These are phyloP conservation scores for Eucalyptus lansdowneana DNA, from an alignment of 345 rosid species.

Conservation along the genomic window DNA sequence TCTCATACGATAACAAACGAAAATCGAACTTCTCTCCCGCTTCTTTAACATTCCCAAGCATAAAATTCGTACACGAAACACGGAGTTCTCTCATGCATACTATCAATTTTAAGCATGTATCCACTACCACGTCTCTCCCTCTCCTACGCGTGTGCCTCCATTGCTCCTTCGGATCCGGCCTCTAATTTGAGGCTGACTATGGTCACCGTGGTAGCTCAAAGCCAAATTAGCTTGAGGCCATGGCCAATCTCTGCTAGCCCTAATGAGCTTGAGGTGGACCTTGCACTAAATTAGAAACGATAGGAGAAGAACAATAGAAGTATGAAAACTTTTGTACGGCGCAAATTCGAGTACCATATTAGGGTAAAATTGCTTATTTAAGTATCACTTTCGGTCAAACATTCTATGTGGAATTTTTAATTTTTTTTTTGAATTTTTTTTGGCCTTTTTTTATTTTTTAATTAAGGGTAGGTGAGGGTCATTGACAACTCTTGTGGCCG, in stretches of 20 bases:
- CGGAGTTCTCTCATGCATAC: background rate
- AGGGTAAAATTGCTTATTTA: too few relatives aligned
- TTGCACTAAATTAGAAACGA: too few relatives aligned
- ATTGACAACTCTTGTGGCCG: too few relatives aligned
- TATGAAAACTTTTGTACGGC: too few relatives aligned
- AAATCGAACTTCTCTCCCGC: background rate
- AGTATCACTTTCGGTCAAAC: too few relatives aligned
- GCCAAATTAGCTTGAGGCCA: background rate
- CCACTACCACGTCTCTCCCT: background rate
- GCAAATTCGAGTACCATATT: too few relatives aligned
- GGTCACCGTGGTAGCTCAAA: background rate
- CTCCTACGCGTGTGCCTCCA: background rate
- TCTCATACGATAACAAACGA: background rate
- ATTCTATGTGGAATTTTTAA: too few relatives aligned
- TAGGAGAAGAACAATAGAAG: too few relatives aligned
- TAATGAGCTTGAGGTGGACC: background rate
- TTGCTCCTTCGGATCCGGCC: background rate
- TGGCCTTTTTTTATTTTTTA: too few relatives aligned
- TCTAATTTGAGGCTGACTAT: background rate
- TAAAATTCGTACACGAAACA: background rate
- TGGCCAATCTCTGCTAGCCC: background rate
- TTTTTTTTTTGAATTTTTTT: too few relatives aligned
- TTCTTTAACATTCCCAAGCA: background rate
- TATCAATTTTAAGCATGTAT: background rate
- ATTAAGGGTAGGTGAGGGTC: too few relatives aligned